Evolutionary conservation across 2,329 filamentous ascomycete genomes (phyloP), one percentile per base, ranked within the genome.

Genomic region (Penicillium sp.): DNA sequence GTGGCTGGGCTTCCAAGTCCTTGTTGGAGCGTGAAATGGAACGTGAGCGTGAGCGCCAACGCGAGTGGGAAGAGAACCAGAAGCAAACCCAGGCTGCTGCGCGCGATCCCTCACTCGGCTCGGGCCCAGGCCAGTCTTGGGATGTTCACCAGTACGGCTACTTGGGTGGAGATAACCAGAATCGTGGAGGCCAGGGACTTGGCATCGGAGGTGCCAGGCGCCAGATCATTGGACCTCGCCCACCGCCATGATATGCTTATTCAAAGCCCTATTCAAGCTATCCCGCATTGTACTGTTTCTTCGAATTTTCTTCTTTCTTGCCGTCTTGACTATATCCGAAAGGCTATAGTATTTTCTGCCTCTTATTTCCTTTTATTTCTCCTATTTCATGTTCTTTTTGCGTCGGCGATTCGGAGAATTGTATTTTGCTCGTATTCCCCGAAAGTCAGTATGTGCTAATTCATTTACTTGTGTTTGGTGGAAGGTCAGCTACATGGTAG

Each of bases 11-110:
- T 0, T 82, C 80, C n/a, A 87, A 85, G 67, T 85, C 83, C 3
- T 77, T 88, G 1, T 77, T 88, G 3, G 85, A 88, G 67, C 81
- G 85, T 8, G 86, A 88, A 63, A 88, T 88, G 86, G 85, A 88
- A 68, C 82, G 84, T 21, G 86, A 88, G 67, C 81, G 85, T 16
- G 83, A 87, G 66, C 79, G 85, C 47, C 86, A 88, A 67, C 77
- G 80, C 37, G 86, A 88, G 59, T 88, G 86, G 86, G 85, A 88
- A 67, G 82, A 86, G 45, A 76, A 76, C 21, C 86, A 88, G 68
- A 78, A 83, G 52, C 78, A 75, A 16, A 76, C 79, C 1, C 74
- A 78, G 53, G 77, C 76, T 31, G 80, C 80, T 1, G 77, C 79
- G 2, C 63, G 64, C 13, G 75, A 76, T 54, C 71, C 77, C 8